Evolutionary conservation across 1,139 yeast genomes (phyloP), one percentile per base, ranked within the genome.

Genomic region (Geotrichum reessii): DNA sequence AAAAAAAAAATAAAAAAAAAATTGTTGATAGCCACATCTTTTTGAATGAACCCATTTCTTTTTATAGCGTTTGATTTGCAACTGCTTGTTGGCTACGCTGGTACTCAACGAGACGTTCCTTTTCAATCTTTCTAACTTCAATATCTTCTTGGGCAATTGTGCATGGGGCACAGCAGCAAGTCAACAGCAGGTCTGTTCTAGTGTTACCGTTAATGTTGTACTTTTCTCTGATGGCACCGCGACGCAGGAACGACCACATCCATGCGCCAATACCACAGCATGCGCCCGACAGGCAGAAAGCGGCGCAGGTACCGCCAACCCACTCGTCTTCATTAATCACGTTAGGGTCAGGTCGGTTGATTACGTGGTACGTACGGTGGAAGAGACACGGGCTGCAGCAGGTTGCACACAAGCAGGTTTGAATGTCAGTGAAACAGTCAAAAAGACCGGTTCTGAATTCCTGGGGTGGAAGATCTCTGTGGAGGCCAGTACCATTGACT

Each of bases 151-250:
- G 57, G 5, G 53, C 57, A 9, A 49, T 27, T 4, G 49, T 47
- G 27, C 57, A 54, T 14, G 57, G 53, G n/a, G 40, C n/a, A 51
- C 57, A 54, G 22, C 53, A 54, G 22, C 53, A 54, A 37, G 40
- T 33, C n/a, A 54, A 8, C 19, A n/a, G 9, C 44, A 52, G 49
- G 19, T 54, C 57, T 2, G 12, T 40, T 3, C 28, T 8, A 1
- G 22, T n/a, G 25, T 48, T 42, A 8, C 57, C 57, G 14, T 49
- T 50, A 22, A 54, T 19, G 22, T 42, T 28, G 31, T 54, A 54
- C 40, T 40, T 40, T 27, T 22, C 46, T 12, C 57, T 51, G 9
- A 54, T 54, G 28, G 33, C 48, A 6, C 27, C 19, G 3, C 57
- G 53, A 22, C 57, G 53, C 19, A 28, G 12, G 9, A 48, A 47